phyloP scores from a whole-genome alignment of 176 grass and related monocot species.

The Juncus inflexus region DNA sequence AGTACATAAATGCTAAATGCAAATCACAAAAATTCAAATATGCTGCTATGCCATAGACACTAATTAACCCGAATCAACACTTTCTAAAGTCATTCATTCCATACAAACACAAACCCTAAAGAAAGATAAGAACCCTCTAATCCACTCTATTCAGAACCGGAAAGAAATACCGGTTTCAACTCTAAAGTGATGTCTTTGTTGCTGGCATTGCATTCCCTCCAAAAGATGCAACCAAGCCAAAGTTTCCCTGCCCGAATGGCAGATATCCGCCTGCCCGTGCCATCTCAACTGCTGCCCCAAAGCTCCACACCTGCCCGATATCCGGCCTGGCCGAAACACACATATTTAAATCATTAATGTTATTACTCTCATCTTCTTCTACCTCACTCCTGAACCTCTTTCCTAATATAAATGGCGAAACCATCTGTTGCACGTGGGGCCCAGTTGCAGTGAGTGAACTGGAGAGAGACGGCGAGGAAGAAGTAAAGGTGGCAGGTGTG shows the following conservation, averaged over 20 bases:
- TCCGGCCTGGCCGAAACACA: slow-evolving; percentile 30
- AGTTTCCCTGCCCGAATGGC: slow-evolving; percentile 21
- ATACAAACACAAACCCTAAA: too few relatives aligned
- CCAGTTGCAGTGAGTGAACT: slow-evolving; percentile 10
- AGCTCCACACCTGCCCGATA: slow-evolving; percentile 40
- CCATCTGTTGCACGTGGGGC: slow-evolving; percentile 23
- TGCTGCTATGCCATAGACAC: too few relatives aligned
- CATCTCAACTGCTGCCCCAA: slow-evolving; percentile 33
- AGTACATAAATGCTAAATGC: slow-evolving; percentile 4
- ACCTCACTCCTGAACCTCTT: slow-evolving; percentile 32
- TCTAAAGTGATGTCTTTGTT: too few relatives aligned
- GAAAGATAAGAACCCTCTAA: too few relatives aligned
- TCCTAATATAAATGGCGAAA: slow-evolving; percentile 31
- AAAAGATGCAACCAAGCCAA: slow-evolving; percentile 12
- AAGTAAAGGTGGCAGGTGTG: slow-evolving; percentile 69
- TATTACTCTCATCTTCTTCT: neutral
- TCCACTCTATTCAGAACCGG: too few relatives aligned
- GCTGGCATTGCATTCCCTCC: too few relatives aligned
- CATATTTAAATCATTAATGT: slow-evolving; percentile 7
- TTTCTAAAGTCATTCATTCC: too few relatives aligned
- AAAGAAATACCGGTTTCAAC: too few relatives aligned
- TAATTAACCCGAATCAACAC: too few relatives aligned
- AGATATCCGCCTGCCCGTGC: slow-evolving; percentile 24
- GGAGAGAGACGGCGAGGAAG: slow-evolving; percentile 38
- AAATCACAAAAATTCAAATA: neutral